Conservation (phyloP, 106 monocot species). For the Apostasia shenzhenica region DNA sequence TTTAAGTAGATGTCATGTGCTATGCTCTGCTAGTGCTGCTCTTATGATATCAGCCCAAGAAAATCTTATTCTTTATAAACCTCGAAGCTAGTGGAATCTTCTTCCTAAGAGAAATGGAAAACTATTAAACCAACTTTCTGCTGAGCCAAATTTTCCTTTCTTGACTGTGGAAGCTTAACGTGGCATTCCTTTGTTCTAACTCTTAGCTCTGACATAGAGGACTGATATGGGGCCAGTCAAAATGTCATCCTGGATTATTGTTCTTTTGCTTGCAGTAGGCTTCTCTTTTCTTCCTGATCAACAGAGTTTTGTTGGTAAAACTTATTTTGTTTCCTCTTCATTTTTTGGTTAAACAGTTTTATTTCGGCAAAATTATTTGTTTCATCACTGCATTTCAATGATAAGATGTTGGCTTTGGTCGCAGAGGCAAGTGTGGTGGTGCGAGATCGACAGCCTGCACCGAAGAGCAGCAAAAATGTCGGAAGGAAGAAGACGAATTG, state of each 20-base stretch:
- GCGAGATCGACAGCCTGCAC: background rate
- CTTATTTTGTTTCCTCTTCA: background rate
- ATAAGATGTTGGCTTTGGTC: background rate
- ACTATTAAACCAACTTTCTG: background rate
- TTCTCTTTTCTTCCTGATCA: constrained; percentile 9
- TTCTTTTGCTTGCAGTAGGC: constrained; percentile 2
- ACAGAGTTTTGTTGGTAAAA: constrained; percentile 18
- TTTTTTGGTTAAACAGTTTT: background rate
- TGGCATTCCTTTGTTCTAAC: constrained; percentile 1
- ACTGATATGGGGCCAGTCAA: background rate
- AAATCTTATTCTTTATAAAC: background rate
- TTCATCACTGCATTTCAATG: background rate
- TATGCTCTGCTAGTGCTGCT: constrained; percentile 25
- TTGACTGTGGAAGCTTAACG: constrained; percentile 4
- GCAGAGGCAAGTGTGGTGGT: background rate
- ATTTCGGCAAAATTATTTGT: background rate
- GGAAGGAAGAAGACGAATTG: constrained; percentile 9
- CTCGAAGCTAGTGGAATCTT: constrained; percentile 1
- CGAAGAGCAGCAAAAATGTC: background rate
- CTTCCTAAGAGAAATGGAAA: constrained; percentile 6
- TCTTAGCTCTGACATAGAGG: background rate
- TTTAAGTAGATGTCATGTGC: constrained; percentile 20
- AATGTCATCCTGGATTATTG: constrained; percentile 1
- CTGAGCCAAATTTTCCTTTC: constrained; percentile 8
- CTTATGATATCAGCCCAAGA: constrained; percentile 19